Conservation (phyloP, 257 asterid genomes). For the Solanum appendiculatum region DNA sequence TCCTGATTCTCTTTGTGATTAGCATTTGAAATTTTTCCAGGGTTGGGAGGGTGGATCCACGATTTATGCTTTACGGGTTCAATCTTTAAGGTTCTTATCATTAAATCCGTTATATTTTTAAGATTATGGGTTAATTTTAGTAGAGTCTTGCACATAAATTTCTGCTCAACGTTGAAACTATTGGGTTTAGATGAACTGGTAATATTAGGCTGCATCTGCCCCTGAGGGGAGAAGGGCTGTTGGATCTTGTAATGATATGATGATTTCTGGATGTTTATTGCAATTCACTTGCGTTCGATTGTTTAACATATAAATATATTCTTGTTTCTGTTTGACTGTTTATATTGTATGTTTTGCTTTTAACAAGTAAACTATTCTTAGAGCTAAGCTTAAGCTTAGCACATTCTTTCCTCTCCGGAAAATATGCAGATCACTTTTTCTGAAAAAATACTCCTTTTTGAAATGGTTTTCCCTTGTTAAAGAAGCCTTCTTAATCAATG, state of each 20-base stretch:
- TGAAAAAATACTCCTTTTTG: neutral
- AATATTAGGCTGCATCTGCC: neutral
- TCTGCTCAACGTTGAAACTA: neutral
- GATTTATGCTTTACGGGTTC: neutral
- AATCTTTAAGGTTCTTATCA: neutral
- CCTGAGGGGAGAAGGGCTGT: neutral
- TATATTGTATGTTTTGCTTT: neutral
- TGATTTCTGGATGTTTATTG: neutral
- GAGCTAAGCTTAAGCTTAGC: neutral
- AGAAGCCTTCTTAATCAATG: neutral
- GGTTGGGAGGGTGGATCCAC: neutral
- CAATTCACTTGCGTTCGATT: neutral
- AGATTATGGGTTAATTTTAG: neutral
- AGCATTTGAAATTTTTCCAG: neutral
- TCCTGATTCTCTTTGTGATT: neutral
- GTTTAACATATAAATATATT: neutral
- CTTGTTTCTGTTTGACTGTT: neutral
- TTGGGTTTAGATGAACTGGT: neutral
- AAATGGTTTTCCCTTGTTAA: neutral
- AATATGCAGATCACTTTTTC: neutral
- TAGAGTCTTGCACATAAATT: neutral
- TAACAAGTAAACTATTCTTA: neutral
- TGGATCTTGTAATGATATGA: neutral
- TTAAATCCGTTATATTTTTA: neutral
- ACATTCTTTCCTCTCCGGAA: constrained; percentile 8